These are phyloP conservation scores for Rhodamnia rubescens DNA, from an alignment of 345 rosid genomes.

Conservation along the genomic window DNA sequence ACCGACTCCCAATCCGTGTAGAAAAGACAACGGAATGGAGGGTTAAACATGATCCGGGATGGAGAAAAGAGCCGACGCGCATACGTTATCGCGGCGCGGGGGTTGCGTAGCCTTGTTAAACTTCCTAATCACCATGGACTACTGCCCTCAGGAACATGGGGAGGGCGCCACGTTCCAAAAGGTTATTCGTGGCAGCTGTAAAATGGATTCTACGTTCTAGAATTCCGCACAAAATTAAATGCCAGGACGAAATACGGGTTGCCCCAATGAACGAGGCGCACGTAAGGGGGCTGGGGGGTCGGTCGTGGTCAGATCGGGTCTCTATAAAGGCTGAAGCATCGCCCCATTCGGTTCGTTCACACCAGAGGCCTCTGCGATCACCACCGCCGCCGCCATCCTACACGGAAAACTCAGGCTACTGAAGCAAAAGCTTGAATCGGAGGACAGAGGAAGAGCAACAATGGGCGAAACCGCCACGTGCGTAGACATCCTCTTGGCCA, in stretches of 20 bases:
- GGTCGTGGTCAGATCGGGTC: not conserved
- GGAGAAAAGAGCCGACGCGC: not conserved
- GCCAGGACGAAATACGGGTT: not conserved
- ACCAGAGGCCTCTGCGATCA: not conserved
- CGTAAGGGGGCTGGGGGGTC: not conserved
- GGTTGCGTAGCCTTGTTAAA: not conserved
- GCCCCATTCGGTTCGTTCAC: not conserved
- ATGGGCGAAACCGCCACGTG: conserved; percentile 38
- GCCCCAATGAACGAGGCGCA: not conserved
- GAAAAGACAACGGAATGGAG: not conserved
- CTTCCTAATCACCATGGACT: not conserved
- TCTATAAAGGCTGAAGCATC: not conserved
- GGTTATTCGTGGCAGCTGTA: not conserved
- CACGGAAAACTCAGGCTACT: not conserved
- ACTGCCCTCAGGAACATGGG: not conserved
- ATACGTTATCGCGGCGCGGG: not conserved
- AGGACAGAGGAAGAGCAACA: not conserved
- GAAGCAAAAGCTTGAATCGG: not conserved
- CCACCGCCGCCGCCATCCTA: not conserved
- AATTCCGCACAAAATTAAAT: not conserved
- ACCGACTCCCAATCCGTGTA: not conserved
- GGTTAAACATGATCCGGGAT: not conserved
- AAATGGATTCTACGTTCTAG: not conserved
- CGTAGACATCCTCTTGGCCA: conserved; percentile 62
- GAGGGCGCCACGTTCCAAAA: not conserved